Base-by-base conservation (phyloP, 1,284 basidiomycete species). In the Tilletia indica region DNA sequence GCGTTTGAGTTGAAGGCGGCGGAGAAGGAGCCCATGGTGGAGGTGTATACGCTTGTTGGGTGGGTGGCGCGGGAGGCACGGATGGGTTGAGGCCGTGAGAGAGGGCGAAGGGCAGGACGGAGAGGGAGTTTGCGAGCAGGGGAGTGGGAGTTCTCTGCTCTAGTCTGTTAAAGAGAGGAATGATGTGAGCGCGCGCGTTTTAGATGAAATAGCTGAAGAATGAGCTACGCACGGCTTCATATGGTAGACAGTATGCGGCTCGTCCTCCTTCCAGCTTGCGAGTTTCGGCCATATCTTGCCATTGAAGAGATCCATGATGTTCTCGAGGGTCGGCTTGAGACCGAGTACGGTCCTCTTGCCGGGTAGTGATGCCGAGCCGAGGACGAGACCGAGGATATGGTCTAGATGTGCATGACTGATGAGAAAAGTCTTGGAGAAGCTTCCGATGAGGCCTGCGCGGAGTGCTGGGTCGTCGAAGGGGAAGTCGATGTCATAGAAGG, bases 361-460 rank as follows among this genome's bases (percentile, higher is more conserved):
- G n/a, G 85, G 82, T 19, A 91, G 80, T 5, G 90, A 89, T 63
- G 92, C 92, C 21, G 91, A 91, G 3, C 90, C 89, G 67, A 94
- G 85, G 48, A 93, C 88, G 34, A 93, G 87, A 69, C 91, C 89
- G 19, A 78, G 89, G 73, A 93, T 88, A 82, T 94, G 93, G 85
- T 94, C 92, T 34, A 94, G 85, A 82, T 94, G 92, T 2, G 91
- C 89, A 84, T 93, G 92, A 4, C 90, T 90, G 76, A 93, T 86
- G 71, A 93, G 87, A 78, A 90, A 93, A 56, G 76, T 72, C 11
- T 79, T 68, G 12, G 78, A 71, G 70, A 81, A 79, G 61, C 77
- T 78, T n/a, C 78, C 80, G 71, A 81, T 74, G 54, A 79, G 73
- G 36, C 79, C 78, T 36, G 80, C 80, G 1, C 80, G 73, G 2